Base-by-base conservation (phyloP, 495 filamentous ascomycete species). In the Cercophora newfieldiana region DNA sequence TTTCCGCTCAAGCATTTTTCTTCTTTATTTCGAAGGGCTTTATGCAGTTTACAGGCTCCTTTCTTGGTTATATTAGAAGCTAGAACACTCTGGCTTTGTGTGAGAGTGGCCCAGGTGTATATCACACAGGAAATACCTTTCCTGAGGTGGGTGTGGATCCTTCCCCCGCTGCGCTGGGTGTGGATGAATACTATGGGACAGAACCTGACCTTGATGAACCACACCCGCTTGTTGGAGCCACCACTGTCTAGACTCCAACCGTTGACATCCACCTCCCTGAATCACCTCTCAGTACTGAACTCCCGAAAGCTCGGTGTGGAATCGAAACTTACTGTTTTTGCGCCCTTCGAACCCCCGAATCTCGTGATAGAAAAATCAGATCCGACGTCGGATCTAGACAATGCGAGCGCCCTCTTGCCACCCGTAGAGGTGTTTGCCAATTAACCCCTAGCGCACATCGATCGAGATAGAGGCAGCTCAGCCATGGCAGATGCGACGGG, bases 401-500 rank as follows among this genome's bases (percentile, higher is more conserved):
- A 22, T 53, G 50, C 50, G 50, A 53, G 2, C 14, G 50, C 2
- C n/a, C 50, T 44, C 50, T 53, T 26, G 50, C 50, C 50, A 26
- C 25, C 50, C 50, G 24, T 22, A 53, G 50, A 22, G 37, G 50
- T 22, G 50, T 19, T 22, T 7, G 8, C 7, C 6, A 4, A 51
- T 33, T 12, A 33, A 33, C 4, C 30, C 30, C 5, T 33, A 4
- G 30, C 4, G 30, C 37, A 22, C 21, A 47, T 18, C 29, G 22
- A 44, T 25, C 8, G n/a, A 7, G 12, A 51, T 22, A 10, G n/a
- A n/a, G n/a, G 28, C 10, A 26, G n/a, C 60, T 25, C 51, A 29
- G 60, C n/a, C n/a, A 29, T 44, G 26, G n/a, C 25, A 24, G 60
- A 62, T 16, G 21, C 44, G 8, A 51, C 60, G 7, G 62, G 51